Percentiles rank a stretch among this genome's conserved stretches.
Conservation (phyloP, 78 protist genomes). For the Dictyostelium firmibasis region DNA sequence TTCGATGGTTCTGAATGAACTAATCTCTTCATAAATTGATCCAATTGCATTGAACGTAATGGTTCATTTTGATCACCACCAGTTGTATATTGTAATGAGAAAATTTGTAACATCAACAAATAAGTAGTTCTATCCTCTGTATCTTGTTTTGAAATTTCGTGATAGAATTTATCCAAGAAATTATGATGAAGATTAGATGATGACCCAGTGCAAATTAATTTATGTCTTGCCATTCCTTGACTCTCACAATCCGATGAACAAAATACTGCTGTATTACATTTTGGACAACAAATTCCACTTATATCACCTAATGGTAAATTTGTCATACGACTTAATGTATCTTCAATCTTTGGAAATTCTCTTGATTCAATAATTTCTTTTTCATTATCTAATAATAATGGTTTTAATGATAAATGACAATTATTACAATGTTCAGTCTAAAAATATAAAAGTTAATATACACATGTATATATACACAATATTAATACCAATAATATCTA, state of each 20-base stretch:
- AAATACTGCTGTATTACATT: slow-evolving; percentile 13
- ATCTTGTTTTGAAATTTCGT: not conserved
- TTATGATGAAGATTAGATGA: not conserved
- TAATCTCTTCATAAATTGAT: slow-evolving; percentile 13
- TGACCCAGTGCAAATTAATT: not conserved
- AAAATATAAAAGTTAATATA: too few species aligned
- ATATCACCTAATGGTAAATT: slow-evolving; percentile 45
- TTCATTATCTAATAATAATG: slow-evolving; percentile 27
- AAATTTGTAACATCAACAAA: not conserved
- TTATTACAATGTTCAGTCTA: slow-evolving; percentile 31
- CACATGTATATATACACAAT: too few species aligned
- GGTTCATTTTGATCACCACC: slow-evolving; percentile 41
- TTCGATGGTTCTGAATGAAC: not conserved
- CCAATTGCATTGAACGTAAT: slow-evolving; percentile 26
- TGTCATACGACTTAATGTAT: slow-evolving; percentile 34
- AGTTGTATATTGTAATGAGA: slow-evolving; percentile 4
- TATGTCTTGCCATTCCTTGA: not conserved
- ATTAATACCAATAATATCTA: not conserved
- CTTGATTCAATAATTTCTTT: not conserved
- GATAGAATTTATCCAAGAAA: not conserved
- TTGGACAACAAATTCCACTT: not conserved
- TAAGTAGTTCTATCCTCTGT: not conserved
- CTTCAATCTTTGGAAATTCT: slow-evolving; percentile 31
- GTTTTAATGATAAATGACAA: slow-evolving; percentile 47
- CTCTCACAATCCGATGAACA: slow-evolving; percentile 27